phyloP scores from a whole-genome alignment of 331 rosid species.

The Ulmus americana region DNA sequence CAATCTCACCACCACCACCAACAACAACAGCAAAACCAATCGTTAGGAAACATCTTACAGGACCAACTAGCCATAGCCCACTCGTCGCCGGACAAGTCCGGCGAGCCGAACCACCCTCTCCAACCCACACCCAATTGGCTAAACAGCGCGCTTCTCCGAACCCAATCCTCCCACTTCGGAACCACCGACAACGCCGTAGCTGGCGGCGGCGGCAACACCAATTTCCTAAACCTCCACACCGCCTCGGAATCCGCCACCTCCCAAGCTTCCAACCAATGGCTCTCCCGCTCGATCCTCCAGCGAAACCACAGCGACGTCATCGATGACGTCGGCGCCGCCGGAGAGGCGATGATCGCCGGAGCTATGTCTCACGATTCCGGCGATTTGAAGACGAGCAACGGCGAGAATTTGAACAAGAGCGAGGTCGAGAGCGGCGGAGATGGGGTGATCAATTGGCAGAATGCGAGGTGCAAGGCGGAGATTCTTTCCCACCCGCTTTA shows the following conservation, averaged over 20 bases:
- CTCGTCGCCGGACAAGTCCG: conserved; percentile 36
- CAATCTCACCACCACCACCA: conserved; percentile 44
- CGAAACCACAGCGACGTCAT: conserved; percentile 80
- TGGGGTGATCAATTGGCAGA: conserved; percentile 72
- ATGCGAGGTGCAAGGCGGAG: conserved; percentile 76
- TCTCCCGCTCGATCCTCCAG: conserved; percentile 59
- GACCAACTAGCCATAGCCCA: conserved; percentile 31
- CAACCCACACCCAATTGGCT: conserved; percentile 89
- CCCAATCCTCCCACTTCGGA: conserved; percentile 36
- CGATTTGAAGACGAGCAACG: conserved; percentile 35
- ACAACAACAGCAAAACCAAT: conserved; percentile 25
- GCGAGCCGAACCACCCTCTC: conserved; percentile 43
- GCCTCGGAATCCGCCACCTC: conserved; percentile 54
- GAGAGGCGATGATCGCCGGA: conserved; percentile 40
- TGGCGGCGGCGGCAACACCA: conserved; percentile 20
- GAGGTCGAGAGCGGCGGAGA: conserved; percentile 47
- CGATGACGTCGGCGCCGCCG: conserved; percentile 37
- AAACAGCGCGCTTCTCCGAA: conserved; percentile 86
- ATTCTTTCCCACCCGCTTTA: conserved; percentile 79
- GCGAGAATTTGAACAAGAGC: conserved; percentile 33
- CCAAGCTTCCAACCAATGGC: conserved; percentile 79
- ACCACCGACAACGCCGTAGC: conserved; percentile 9
- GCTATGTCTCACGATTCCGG: conserved; percentile 56
- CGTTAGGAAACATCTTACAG: conserved; percentile 27
- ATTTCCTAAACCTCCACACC: conserved; percentile 82